These are phyloP conservation scores for Vickermania ingenoplastis DNA, from an alignment of 208 protist genomes.

Conservation along the genomic window DNA sequence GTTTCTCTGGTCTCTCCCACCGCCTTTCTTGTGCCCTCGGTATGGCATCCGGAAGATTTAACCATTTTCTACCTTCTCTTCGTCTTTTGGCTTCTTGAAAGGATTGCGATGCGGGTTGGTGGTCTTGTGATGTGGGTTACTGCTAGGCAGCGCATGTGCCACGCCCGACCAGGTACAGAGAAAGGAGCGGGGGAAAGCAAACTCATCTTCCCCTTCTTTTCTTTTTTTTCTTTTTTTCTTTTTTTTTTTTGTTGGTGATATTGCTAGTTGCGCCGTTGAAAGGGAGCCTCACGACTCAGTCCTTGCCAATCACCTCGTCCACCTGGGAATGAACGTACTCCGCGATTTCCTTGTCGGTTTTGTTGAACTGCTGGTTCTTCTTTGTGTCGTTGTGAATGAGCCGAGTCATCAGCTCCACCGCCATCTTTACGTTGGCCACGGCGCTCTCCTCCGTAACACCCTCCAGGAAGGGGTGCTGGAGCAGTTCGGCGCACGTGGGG, in stretches of 20 bases:
- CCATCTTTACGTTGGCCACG: conserved; percentile 72
- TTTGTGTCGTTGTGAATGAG: conserved; percentile 73
- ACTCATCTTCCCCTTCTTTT: not conserved
- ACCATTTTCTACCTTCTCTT: too few species aligned
- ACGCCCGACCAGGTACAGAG: too few species aligned
- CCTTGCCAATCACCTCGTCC: conserved; percentile 47
- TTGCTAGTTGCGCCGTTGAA: not conserved
- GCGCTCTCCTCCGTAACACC: conserved; percentile 55
- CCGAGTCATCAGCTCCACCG: conserved; percentile 76
- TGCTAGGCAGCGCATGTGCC: too few species aligned
- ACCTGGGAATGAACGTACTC: conserved; percentile 65
- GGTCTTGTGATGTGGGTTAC: too few species aligned
- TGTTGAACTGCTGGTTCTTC: conserved; percentile 34
- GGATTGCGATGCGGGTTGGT: too few species aligned
- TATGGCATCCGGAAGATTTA: too few species aligned
- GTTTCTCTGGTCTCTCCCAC: too few species aligned
- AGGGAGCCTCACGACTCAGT: not conserved
- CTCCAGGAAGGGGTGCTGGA: conserved; percentile 72
- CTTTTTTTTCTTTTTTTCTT: not conserved
- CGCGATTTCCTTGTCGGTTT: conserved; percentile 43
- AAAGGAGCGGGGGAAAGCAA: not conserved
- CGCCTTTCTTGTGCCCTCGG: too few species aligned
- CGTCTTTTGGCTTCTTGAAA: too few species aligned
- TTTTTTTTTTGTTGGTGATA: not conserved
- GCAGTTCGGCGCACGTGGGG: conserved; percentile 52